Percentiles rank a stretch among this genome's conserved stretches.
phyloP scores from a whole-genome alignment of 495 filamentous ascomycete species.

The Trypethelium eluteriae region DNA sequence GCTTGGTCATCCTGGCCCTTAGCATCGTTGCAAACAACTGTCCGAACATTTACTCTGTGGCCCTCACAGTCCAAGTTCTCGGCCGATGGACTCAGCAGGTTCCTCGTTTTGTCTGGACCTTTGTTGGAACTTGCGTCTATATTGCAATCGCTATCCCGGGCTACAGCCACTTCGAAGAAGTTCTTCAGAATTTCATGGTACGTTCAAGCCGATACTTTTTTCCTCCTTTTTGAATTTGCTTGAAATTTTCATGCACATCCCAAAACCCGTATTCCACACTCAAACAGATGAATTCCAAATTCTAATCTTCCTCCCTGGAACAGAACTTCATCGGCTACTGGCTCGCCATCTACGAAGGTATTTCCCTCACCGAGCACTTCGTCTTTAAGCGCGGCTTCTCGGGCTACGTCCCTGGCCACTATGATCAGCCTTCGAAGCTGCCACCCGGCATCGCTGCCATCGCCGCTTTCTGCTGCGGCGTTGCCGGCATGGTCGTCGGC shows the following conservation, averaged over 20 bases:
- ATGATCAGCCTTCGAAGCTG: conserved; percentile 51
- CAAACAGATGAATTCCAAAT: background rate
- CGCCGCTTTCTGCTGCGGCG: conserved; percentile 57
- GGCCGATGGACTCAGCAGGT: conserved; percentile 56
- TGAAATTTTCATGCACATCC: background rate
- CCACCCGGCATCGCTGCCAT: conserved; percentile 66
- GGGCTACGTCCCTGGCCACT: conserved; percentile 56
- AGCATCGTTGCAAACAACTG: conserved; percentile 80
- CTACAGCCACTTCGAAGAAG: conserved; percentile 61
- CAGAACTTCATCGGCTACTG: conserved; percentile 52
- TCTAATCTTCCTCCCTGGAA: conserved; percentile 5
- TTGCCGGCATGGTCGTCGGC: conserved; percentile 65
- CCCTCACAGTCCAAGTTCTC: conserved; percentile 66
- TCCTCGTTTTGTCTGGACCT: conserved; percentile 71
- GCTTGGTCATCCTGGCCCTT: conserved; percentile 68
- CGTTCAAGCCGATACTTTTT: conserved; percentile 4
- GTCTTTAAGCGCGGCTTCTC: conserved; percentile 59
- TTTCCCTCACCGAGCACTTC: conserved; percentile 68
- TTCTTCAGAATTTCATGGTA: conserved; percentile 69
- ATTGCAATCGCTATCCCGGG: conserved; percentile 72
- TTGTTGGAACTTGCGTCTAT: conserved; percentile 59
- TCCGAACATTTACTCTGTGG: conserved; percentile 82
- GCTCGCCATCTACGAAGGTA: conserved; percentile 73
- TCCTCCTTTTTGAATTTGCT: conserved; percentile 48
- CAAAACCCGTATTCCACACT: background rate